Percentiles rank a stretch among this genome's conserved stretches.
These are phyloP conservation scores for Vigna nakashimae DNA, from an alignment of 306 rosid genomes.

Conservation along the genomic window DNA sequence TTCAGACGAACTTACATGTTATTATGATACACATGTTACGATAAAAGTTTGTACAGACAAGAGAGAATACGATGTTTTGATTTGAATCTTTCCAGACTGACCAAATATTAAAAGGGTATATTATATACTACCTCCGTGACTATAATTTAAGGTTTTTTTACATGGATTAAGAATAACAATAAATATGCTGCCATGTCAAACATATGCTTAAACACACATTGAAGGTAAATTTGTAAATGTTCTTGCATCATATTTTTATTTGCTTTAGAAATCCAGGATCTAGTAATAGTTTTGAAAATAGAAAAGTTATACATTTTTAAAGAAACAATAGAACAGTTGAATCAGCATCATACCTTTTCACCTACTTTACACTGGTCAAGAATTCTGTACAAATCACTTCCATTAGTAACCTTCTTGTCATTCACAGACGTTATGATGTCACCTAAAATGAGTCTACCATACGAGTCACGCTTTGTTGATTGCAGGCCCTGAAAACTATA, in stretches of 20 bases:
- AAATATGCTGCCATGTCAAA: background rate
- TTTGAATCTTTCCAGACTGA: background rate
- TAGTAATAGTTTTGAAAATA: background rate
- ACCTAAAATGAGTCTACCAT: constrained; percentile 94
- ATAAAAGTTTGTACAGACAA: no score
- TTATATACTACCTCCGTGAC: background rate
- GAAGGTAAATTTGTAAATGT: background rate
- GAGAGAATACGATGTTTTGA: background rate
- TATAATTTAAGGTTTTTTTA: no score
- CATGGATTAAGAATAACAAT: no score
- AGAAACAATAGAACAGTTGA: background rate
- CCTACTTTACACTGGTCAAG: constrained; percentile 97
- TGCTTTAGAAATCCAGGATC: background rate
- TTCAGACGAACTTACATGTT: no score
- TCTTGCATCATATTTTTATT: background rate
- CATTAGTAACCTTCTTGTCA: constrained; percentile 79
- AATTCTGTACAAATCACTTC: constrained; percentile 97
- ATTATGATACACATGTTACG: no score
- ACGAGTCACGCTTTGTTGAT: constrained; percentile 91
- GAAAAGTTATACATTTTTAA: no score
- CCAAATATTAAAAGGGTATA: background rate
- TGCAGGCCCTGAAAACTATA: constrained; percentile 70
- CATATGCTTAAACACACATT: background rate
- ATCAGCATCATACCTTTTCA: constrained; percentile 69
- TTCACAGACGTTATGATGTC: constrained; percentile 95